A percentile compares a stretch with the other conserved stretches of the same genome.
Evolutionary conservation across 768 basidiomycete species (phyloP).

Genomic region (Boletus sp.): DNA sequence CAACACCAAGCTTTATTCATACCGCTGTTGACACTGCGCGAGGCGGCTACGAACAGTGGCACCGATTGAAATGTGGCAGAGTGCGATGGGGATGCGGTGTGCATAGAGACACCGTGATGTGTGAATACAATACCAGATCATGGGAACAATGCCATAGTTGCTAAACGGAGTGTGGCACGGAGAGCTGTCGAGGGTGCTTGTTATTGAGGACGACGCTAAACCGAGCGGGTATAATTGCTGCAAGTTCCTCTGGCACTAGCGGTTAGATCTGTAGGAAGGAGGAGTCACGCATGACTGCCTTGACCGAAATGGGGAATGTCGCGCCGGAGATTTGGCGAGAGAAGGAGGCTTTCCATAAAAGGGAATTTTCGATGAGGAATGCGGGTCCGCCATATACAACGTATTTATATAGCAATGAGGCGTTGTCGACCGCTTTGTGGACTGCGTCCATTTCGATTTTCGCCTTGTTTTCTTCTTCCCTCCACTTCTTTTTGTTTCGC

Average conservation of each 20-base stretch:
- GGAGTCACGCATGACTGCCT: too few species aligned
- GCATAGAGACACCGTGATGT: not conserved
- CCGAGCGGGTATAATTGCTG: too few species aligned
- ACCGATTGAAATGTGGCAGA: not conserved
- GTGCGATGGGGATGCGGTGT: not conserved
- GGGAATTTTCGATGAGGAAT: not conserved
- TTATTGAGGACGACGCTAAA: not conserved
- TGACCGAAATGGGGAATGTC: not conserved
- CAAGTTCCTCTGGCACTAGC: too few species aligned
- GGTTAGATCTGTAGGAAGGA: too few species aligned
- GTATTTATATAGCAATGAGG: slow-evolving; percentile 1
- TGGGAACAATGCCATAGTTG: not conserved
- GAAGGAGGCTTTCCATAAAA: not conserved
- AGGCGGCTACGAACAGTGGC: too few species aligned
- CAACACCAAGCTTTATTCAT: not conserved
- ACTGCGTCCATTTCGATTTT: slow-evolving; percentile 21
- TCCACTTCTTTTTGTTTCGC: not conserved
- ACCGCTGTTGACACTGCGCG: too few species aligned
- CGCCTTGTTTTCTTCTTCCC: not conserved
- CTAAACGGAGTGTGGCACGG: not conserved
- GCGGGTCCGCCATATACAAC: too few species aligned
- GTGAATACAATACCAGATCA: not conserved
- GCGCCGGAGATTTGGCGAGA: not conserved
- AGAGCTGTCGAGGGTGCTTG: not conserved
- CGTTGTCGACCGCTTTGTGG: slow-evolving; percentile 2